These are phyloP conservation scores for Ananas comosus DNA, from an alignment of 176 grass and related monocot genomes.

Conservation along the genomic window DNA sequence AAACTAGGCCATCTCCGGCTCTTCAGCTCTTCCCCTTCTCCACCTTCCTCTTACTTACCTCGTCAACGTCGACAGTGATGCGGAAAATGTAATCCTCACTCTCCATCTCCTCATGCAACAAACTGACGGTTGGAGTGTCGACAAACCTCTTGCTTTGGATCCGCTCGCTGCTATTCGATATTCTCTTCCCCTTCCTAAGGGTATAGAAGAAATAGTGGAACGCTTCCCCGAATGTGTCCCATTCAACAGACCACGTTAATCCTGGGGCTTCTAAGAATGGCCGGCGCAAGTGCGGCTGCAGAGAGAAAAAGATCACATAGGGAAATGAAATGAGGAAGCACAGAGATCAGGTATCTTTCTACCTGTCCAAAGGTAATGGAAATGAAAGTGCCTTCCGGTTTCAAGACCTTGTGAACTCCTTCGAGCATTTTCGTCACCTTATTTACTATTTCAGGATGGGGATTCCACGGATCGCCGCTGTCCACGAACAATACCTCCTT, in stretches of 20 bases:
- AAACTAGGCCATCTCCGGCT: no score
- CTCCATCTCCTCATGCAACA: conserved; percentile 80
- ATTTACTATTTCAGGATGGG: conserved; percentile 43
- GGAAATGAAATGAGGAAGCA: conserved; percentile 5
- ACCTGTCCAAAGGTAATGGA: conserved; percentile 94
- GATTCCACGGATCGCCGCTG: conserved; percentile 92
- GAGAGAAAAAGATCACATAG: conserved; percentile 5
- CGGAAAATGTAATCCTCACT: conserved; percentile 70
- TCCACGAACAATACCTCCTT: conserved; percentile 90
- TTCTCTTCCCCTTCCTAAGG: conserved; percentile 64
- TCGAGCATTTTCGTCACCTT: conserved; percentile 93
- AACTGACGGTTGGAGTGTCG: conserved; percentile 33
- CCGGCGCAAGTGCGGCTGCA: conserved; percentile 74
- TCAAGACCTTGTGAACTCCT: conserved; percentile 71
- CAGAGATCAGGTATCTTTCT: background rate
- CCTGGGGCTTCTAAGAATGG: conserved; percentile 55
- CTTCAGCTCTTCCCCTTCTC: background rate
- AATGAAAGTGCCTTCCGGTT: conserved; percentile 61
- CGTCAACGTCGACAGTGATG: conserved; percentile 43
- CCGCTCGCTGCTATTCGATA: background rate
- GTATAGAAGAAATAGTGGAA: conserved; percentile 95
- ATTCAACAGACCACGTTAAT: conserved; percentile 85
- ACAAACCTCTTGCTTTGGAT: conserved; percentile 7
- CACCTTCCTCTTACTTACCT: background rate
- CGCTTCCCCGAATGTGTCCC: conserved; percentile 61